Evolutionary conservation across 1,139 yeast species (phyloP), one percentile per base, ranked within the genome.

Genomic region (Meyerozyma sp.): DNA sequence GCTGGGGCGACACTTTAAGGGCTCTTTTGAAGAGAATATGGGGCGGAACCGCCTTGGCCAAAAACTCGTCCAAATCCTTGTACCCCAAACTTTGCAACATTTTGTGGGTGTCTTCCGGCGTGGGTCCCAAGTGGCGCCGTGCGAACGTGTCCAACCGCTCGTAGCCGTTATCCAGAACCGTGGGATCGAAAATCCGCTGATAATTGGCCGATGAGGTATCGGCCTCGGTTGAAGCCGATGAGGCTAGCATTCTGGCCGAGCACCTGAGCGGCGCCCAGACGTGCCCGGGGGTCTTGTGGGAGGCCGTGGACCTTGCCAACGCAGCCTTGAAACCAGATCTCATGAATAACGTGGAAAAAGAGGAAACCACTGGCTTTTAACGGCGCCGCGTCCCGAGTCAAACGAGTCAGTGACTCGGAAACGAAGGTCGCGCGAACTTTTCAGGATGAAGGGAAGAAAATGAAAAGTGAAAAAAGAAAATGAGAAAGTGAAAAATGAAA

Each of bases 41-140:
- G 41, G 77, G 74, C 7, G 98, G 98, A 9, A 93, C 82, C 9
- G 90, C 91, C 27, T 79, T 73, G 14, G 73, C 55, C 45, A 91
- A 79, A 56, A 93, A 91, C 42, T 81, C 79, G 44, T 82, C 82
- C 44, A 91, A 64, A 57, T 86, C 84, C 1, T 66, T 55, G 62
- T 83, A 81, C 4, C 91, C 93, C 43, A 91, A 73, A 8, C 75
- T 66, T 6, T 64, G 50, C 47, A 93, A 75, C 95, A 91, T 88
- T 27, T 65, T 61, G 14, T 67, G 59, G 25, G 85, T 85, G 49
- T 87, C 81, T 1, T 56, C 60, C 0, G 87, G 81, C 16, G 79
- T 73, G 18, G 97, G 94, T 13, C 98, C 98, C 49, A 90, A 73
- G 67, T 93, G 98, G 57, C 98, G 86, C 61, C 94, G 79, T 42